Evolutionary conservation across 2,329 filamentous ascomycete species (phyloP), one percentile per base, ranked within the genome.

Genomic region (Aureobasidium uvarum): DNA sequence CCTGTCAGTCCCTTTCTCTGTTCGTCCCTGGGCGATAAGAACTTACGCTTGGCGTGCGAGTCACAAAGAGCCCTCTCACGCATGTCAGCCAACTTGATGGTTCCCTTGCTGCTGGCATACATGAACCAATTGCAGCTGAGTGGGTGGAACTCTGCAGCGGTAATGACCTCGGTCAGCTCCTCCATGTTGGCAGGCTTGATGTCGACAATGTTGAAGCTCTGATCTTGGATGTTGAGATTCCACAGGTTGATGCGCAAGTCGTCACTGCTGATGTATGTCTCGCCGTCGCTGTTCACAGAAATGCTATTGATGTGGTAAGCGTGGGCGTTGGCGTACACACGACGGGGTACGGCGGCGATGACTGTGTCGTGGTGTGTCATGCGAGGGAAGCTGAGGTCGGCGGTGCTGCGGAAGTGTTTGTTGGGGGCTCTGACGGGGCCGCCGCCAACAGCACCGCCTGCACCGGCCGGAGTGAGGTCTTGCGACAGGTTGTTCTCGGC

Each of bases 101-200:
- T 98, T 67, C 95, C 95, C 80, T 99, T 99, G 67, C 93, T 97
- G 78, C 94, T 98, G 72, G 95, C 95, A 77, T 98, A 99, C 94
- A 99, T 99, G 81, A 99, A 98, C 92, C 92, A 96, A 80, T 99
- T 98, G 84, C 95, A 99, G 82, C 93, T 96, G 74, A 89, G 83
- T 6, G 95, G 95, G 75, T 99, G 95, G 74, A 99, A 99, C 75
- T 99, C 95, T 63, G 95, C 95, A 48, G 95, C 95, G 14, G 95
- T 99, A 75, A 99, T 98, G 71, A 99, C 95, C 78, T 99, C 95
- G 0, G 95, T 99, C 70, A 99, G 84, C 81, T 99, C 95, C 79
- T 99, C 95, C 95, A 99, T 99, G 78, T 99, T 99, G 46, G 95
- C 95, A 10, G 95, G 95, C 79, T 99, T 99, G 83, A 99, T 99